Evolutionary conservation across 495 filamentous ascomycete genomes (phyloP).

Genomic region (Parathielavia appendiculata): DNA sequence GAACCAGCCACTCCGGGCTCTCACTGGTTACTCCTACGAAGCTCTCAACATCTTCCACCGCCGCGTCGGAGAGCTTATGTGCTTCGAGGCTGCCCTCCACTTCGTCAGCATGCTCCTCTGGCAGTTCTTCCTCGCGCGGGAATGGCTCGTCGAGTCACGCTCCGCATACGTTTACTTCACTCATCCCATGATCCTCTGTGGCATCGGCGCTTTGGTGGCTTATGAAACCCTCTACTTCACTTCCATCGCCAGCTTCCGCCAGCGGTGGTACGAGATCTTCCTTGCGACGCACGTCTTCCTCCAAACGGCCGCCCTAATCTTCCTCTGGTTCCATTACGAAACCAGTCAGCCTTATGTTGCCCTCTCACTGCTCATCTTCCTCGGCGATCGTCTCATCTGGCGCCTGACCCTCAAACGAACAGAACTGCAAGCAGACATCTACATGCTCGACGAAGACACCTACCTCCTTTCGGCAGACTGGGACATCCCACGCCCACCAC

Average conservation of each 20-base stretch:
- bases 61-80: constrained; percentile 23
- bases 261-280: constrained; percentile 32
- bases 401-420: constrained; percentile 44
- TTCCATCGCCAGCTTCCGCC: constrained; percentile 25
- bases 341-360: constrained; percentile 28
- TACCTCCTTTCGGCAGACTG: constrained; percentile 42
- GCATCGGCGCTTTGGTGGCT: constrained; percentile 42
- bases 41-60: constrained; percentile 59
- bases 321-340: constrained; percentile 52
- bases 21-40: constrained; percentile 61
- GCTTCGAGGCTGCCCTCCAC: constrained; percentile 35
- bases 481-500: constrained; percentile 27
- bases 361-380: constrained; percentile 43
- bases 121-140: constrained; percentile 32
- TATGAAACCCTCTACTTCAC: constrained; percentile 56
- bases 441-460: constrained; percentile 42
- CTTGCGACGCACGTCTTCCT: constrained; percentile 44
- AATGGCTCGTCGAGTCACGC: constrained; percentile 23
- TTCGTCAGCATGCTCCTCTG: constrained; percentile 41
- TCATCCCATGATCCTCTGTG: constrained; percentile 32
- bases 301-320: constrained; percentile 46
- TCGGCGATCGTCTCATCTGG: constrained; percentile 55
- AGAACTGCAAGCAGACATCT: constrained; percentile 40
- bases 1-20: constrained; percentile 52
- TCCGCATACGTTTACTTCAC: constrained; percentile 23